phyloP scores from a whole-genome alignment of 2,329 filamentous ascomycete genomes.

The Exophiala alcalophila region DNA sequence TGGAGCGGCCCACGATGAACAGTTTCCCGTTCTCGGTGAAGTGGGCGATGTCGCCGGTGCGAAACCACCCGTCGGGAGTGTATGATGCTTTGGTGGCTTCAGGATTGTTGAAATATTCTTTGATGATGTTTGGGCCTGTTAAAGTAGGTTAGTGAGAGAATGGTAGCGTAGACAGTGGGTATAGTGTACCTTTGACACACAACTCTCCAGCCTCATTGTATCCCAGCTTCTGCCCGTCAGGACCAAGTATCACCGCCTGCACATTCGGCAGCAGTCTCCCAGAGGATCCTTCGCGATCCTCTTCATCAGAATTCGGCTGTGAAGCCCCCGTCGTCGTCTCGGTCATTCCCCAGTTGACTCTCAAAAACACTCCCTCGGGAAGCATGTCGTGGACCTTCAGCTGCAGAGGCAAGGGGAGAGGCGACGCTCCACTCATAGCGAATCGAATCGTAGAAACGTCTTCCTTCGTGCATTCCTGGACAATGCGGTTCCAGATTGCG shows the following conservation, averaged over 20 bases:
- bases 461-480: constrained; percentile 18
- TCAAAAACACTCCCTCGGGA: constrained; percentile 13
- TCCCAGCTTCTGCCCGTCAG: constrained; percentile 34
- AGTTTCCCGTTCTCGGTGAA: constrained; percentile 36
- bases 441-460: constrained; percentile 17
- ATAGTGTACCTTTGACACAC: constrained; percentile 37
- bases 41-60: constrained; percentile 43
- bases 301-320: constrained; percentile 35
- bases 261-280: constrained; percentile 44
- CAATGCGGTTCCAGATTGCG: constrained; percentile 21
- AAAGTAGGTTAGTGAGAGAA: not conserved
- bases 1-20: constrained; percentile 43
- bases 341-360: constrained; percentile 51
- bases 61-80: constrained; percentile 42
- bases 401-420: constrained; percentile 14
- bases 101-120: constrained; percentile 31
- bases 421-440: constrained; percentile 22
- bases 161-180: constrained; percentile 37
- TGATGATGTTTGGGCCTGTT: constrained; percentile 22
- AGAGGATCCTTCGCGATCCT: constrained; percentile 47
- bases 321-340: constrained; percentile 43
- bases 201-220: constrained; percentile 37
- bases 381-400: constrained; percentile 18
- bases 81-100: constrained; percentile 33
- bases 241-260: constrained; percentile 36